Percentiles rank a stretch among this genome's conserved stretches.
Evolutionary conservation across 768 basidiomycete species (phyloP).

Genomic region (Solioccasus polychromus): DNA sequence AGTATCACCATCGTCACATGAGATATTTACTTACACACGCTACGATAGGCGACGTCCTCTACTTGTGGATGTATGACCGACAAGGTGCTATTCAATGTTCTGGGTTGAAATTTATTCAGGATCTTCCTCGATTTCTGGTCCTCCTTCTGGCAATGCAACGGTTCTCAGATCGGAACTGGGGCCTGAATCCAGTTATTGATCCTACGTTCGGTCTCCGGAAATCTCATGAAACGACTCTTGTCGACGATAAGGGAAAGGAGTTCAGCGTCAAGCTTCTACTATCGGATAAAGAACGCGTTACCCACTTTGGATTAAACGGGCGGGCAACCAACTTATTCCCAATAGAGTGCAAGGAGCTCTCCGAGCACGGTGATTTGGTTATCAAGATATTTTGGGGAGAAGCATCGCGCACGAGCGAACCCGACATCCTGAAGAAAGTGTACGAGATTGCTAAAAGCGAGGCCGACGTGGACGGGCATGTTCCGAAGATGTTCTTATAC

Average conservation of each 20-base stretch:
- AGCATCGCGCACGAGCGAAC: conserved; percentile 1
- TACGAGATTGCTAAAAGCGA: conserved; percentile 1
- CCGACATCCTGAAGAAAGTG: conserved; percentile 2
- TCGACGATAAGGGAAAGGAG: neutral
- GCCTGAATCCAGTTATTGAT: too few relatives aligned
- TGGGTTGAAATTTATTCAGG: too few relatives aligned
- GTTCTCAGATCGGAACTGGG: too few relatives aligned
- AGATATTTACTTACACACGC: neutral
- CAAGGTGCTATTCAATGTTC: too few relatives aligned
- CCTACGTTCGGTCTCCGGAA: too few relatives aligned
- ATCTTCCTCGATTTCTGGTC: too few relatives aligned
- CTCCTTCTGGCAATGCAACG: too few relatives aligned
- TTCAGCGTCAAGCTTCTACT: neutral
- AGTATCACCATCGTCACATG: neutral
- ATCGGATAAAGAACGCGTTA: neutral
- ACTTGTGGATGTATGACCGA: too few relatives aligned
- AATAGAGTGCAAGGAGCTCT: neutral
- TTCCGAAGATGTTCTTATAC: neutral
- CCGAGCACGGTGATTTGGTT: neutral
- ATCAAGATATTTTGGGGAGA: neutral
- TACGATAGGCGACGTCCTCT: neutral
- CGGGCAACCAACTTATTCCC: conserved; percentile 11
- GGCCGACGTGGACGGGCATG: neutral
- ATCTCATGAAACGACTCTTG: too few relatives aligned
- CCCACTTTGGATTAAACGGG: conserved; percentile 5